Evolutionary conservation across 257 asterid genomes (phyloP), one percentile per base, ranked within the genome.

Genomic region (Anisodus tanguticus): DNA sequence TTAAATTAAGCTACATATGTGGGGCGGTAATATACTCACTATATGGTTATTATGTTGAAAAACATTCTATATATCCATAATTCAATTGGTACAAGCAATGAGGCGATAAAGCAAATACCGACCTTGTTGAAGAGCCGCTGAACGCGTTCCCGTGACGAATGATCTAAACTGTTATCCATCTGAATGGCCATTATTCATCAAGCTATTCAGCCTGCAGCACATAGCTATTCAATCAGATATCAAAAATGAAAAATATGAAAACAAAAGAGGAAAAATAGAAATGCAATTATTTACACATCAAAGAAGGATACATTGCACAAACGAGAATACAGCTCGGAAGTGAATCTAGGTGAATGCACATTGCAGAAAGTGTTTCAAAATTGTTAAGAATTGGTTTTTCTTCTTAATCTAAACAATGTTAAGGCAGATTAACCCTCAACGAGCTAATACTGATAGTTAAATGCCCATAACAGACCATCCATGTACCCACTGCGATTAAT

Each of bases 91-190:
- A 77, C 35, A 77, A 26, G 1, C 64, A 31, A 51, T 26, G 49
- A 77, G 13, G 82, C 16, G 31, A 77, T 31, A 77, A 16, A 31
- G 9, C 13, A 53, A 53, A 31, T 77, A 77, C 79, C 54, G 79
- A 96, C 99, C 99, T 96, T 93, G 89, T 89, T 90, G 85, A 90
- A 89, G 84, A 96, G 98, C 80, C 81, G 90, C 80, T 92, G 98
- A 78, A 90, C 98, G 66, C 92, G 95, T 72, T 92, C 95, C 85
- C 91, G 84, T 16, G 95, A 83, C 11, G 89, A 82, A 59, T 90
- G 91, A 81, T 91, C 93, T 74, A 88, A 85, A 86, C 85, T 87
- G 87, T 86, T 94, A 90, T 94, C 98, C 99, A 93, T 96, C 88
- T 85, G 91, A 90, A 91, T 82, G 77, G 95, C 91, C 99, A 93